phyloP scores from a whole-genome alignment of 805 yeast species.

The Kuraishia cidri region DNA sequence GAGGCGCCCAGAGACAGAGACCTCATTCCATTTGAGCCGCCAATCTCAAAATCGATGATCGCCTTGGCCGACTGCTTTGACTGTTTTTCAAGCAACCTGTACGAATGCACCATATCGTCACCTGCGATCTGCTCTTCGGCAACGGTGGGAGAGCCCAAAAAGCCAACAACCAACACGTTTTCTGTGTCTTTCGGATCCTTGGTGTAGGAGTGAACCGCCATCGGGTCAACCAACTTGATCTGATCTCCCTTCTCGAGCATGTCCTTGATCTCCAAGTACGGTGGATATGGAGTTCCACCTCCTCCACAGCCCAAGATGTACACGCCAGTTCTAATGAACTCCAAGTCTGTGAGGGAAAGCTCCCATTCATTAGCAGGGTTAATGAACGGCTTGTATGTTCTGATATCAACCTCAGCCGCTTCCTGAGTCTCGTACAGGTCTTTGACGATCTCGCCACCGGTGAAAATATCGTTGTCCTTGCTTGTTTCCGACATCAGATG shows the following conservation, averaged over 20 bases:
- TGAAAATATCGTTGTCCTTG: not conserved
- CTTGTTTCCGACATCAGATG: not conserved
- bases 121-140: conserved; percentile 33
- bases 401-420: conserved; percentile 14
- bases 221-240: conserved; percentile 23
- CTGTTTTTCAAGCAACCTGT: conserved; percentile 18
- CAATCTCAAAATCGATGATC: conserved; percentile 31
- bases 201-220: conserved; percentile 14
- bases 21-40: conserved; percentile 32
- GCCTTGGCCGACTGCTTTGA: conserved; percentile 19
- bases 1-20: conserved; percentile 16
- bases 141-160: conserved; percentile 36
- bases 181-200: conserved; percentile 15
- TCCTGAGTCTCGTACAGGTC: conserved; percentile 4
- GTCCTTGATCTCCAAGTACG: conserved; percentile 23
- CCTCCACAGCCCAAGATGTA: conserved; percentile 44
- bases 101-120: conserved; percentile 23
- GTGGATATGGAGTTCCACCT: conserved; percentile 38
- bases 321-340: conserved; percentile 30
- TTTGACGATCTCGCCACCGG: conserved; percentile 4
- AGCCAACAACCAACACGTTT: conserved; percentile 20
- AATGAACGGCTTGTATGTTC: conserved; percentile 20
- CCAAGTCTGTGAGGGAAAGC: conserved; percentile 28
- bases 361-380: conserved; percentile 23
- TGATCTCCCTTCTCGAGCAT: conserved; percentile 23